A percentile compares a stretch with the other conserved stretches of the same genome.
phyloP scores from a whole-genome alignment of 1,139 yeast species.

The Candida frijolesensis region DNA sequence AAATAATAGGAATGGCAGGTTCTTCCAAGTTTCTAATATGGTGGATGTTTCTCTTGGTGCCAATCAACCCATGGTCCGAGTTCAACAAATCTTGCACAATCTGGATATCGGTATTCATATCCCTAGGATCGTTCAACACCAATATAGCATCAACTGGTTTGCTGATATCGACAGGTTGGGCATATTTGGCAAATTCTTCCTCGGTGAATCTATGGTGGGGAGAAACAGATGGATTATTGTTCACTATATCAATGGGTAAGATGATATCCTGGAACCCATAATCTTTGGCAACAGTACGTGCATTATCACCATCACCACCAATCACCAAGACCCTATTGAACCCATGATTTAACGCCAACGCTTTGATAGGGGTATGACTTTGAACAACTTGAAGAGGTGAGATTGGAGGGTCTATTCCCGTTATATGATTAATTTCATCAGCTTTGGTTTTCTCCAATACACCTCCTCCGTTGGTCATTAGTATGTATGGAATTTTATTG shows the following conservation, averaged over 20 bases:
- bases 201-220: slow-evolving; percentile 67
- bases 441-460: slow-evolving; percentile 65
- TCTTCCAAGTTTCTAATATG: slow-evolving; percentile 19
- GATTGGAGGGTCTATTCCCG: slow-evolving; percentile 45
- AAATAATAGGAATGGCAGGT: slow-evolving; percentile 79
- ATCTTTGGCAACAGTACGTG: slow-evolving; percentile 67
- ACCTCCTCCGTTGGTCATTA: slow-evolving; percentile 96
- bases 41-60: slow-evolving; percentile 51
- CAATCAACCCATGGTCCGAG: slow-evolving; percentile 64
- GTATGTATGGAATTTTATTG: slow-evolving; percentile 71
- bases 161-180: slow-evolving; percentile 30
- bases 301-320: slow-evolving; percentile 77
- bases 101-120: slow-evolving; percentile 85
- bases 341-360: slow-evolving; percentile 46
- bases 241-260: slow-evolving; percentile 73
- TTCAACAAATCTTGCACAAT: slow-evolving; percentile 71
- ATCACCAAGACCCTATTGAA: slow-evolving; percentile 72
- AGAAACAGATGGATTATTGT: slow-evolving; percentile 58
- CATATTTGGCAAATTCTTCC: slow-evolving; percentile 50
- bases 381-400: slow-evolving; percentile 74
- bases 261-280: slow-evolving; percentile 86
- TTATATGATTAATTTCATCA: slow-evolving; percentile 51
- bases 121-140: slow-evolving; percentile 90
- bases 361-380: slow-evolving; percentile 87
- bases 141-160: slow-evolving; percentile 74